A percentile compares a stretch with the other conserved stretches of the same genome.
phyloP scores from a whole-genome alignment of 257 asterid species.

The Capsicum baccatum region DNA sequence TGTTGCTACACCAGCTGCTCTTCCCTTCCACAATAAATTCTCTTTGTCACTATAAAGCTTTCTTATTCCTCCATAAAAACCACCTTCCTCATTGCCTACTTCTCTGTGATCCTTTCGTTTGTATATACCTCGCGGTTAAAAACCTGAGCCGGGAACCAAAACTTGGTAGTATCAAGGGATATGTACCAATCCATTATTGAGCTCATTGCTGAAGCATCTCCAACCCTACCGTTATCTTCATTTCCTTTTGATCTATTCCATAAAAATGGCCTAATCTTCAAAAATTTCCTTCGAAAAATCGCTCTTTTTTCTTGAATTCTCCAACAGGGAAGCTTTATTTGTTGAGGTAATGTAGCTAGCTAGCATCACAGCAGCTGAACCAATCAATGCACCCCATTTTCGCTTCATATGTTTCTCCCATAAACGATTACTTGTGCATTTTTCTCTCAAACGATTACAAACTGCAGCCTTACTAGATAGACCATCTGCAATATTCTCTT shows the following conservation, averaged over 20 bases:
- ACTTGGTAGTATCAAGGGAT: constrained; percentile 77
- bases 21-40: constrained; percentile 76
- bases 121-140: constrained; percentile 84
- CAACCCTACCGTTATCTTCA: constrained; percentile 29
- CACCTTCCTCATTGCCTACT: constrained; percentile 68
- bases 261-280: constrained; percentile 27
- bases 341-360: constrained; percentile 41
- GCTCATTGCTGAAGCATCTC: constrained; percentile 31
- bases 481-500: constrained; percentile 38
- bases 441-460: constrained; percentile 60
- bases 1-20: constrained; percentile 59
- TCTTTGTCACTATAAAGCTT: constrained; percentile 62
- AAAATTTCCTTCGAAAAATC: constrained; percentile 14
- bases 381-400: constrained; percentile 73
- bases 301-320: not conserved
- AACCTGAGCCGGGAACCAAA: constrained; percentile 98
- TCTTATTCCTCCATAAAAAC: constrained; percentile 87
- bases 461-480: constrained; percentile 62
- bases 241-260: constrained; percentile 36
- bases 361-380: constrained; percentile 49
- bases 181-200: constrained; percentile 63
- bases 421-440: constrained; percentile 56
- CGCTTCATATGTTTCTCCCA: constrained; percentile 70
- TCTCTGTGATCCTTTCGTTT: constrained; percentile 58
- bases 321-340: constrained; percentile 35